A percentile compares a stretch with the other conserved stretches of the same genome.
Conservation (phyloP, 202 grass and related monocot genomes). For the Setaria viridis region DNA sequence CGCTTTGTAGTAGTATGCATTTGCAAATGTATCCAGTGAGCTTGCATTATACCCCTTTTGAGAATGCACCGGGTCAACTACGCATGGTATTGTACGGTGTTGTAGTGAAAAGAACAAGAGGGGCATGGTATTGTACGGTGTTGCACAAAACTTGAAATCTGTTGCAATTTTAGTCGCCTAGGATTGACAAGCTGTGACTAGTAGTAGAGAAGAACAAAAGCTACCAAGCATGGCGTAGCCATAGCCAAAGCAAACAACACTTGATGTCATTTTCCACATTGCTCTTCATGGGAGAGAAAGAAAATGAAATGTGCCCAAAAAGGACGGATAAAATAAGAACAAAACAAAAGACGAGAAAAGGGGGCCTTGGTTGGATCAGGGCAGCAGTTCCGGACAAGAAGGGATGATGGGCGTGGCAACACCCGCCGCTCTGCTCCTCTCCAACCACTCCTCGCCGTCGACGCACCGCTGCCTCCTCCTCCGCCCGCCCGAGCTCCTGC, state of each 20-base stretch:
- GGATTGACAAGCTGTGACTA: too few relatives aligned
- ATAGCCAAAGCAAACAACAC: not conserved
- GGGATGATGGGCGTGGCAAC: slow-evolving; percentile 13
- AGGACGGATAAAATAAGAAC: not conserved
- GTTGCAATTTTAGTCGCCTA: too few relatives aligned
- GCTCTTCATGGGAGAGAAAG: not conserved
- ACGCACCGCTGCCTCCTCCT: not conserved
- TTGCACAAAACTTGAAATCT: too few relatives aligned
- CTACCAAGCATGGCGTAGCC: too few relatives aligned
- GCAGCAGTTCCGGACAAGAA: not conserved
- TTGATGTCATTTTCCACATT: not conserved
- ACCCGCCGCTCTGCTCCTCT: slow-evolving; percentile 24
- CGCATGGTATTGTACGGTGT: too few relatives aligned
- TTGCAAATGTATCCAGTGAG: too few relatives aligned
- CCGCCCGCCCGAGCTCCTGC: not conserved
- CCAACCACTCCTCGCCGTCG: slow-evolving; percentile 28
- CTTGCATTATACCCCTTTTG: too few relatives aligned
- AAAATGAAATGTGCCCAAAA: not conserved
- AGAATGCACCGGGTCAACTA: too few relatives aligned
- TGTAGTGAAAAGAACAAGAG: too few relatives aligned
- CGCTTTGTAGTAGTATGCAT: not conserved
- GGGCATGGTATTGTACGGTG: too few relatives aligned
- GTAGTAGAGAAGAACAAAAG: too few relatives aligned
- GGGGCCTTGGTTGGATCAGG: too few relatives aligned
- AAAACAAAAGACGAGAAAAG: not conserved